Evolutionary conservation across 805 yeast species (phyloP), one percentile per base, ranked within the genome.

Genomic region (Nakazawaea laoshanensis): DNA sequence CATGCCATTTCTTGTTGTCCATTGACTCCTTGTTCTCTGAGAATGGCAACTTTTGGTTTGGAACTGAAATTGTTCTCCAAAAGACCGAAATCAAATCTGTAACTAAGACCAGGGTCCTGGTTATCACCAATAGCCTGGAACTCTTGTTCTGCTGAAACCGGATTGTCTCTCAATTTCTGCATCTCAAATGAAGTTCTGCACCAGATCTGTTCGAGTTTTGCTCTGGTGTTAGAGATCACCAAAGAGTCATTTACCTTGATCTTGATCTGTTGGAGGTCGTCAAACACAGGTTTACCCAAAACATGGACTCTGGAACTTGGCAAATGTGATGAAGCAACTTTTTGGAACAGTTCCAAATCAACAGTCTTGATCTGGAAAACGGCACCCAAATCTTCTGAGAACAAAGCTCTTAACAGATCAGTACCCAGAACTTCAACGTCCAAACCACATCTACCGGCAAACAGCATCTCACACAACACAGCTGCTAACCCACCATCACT

Each of bases 1-100:
- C 94, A 88, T 3, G 97, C 96, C 96, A 92, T 88, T 63, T 92
- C 98, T 68, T 82, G 84, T 55, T 89, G 95, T 22, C 96, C 94
- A 57, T 92, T 92, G 36, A 92, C 96, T 63, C 98, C 98, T 63
- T 92, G 98, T 56, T 92, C 98, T 63, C 98, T 82, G 49, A 92
- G 67, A 36, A 92, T 87, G 25, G 97, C 98, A 44, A 92, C 97
- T 58, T 76, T 81, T 32, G 98, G 98, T 50, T 65, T 74, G 2
- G 65, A 54, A 9, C 66, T 47, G 14, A 56, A 53, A 31, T 75
- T 50, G 37, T 68, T 68, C 39, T 71, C 75, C 13, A 57, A 40
- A 28, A 80, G 79, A 36, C 73, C 67, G 49, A 65, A 92, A 3
- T 94, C 74, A 49, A 92, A 65, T 47, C 83, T 73, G 63, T 77